A percentile compares a stretch with the other conserved stretches of the same genome.
These are phyloP conservation scores for Rutstroemia sp. DNA, from an alignment of 2,329 filamentous ascomycete genomes.

Conservation along the genomic window DNA sequence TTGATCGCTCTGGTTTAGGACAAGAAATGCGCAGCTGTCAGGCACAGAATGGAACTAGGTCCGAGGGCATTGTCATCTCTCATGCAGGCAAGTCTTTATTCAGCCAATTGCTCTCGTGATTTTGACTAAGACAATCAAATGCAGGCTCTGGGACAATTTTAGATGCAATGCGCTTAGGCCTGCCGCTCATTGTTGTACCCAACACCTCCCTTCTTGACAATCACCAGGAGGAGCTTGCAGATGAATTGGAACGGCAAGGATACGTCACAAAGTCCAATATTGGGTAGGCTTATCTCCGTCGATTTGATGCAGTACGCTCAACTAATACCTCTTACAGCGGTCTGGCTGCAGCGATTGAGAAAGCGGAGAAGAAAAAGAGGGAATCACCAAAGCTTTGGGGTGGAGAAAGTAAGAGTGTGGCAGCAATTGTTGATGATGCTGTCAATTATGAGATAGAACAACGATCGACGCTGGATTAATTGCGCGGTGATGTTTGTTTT, in stretches of 20 bases:
- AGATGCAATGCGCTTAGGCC: slow-evolving; percentile 65
- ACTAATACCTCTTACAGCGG: slow-evolving; percentile 11
- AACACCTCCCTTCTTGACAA: slow-evolving; percentile 79
- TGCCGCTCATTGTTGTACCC: slow-evolving; percentile 82
- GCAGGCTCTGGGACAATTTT: slow-evolving; percentile 84
- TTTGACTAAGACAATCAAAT: neutral
- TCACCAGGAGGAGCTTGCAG: slow-evolving; percentile 82
- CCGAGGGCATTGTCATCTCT: slow-evolving; percentile 70
- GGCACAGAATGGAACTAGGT: slow-evolving; percentile 30
- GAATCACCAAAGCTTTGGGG: slow-evolving; percentile 14
- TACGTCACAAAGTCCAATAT: slow-evolving; percentile 52
- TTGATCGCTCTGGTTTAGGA: slow-evolving; percentile 52
- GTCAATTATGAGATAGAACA: slow-evolving; percentile 23
- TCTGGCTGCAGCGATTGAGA: slow-evolving; percentile 17
- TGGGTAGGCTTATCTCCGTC: slow-evolving; percentile 14
- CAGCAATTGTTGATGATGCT: slow-evolving; percentile 18
- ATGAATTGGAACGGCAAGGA: slow-evolving; percentile 63
- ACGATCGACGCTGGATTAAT: neutral
- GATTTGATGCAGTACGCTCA: neutral
- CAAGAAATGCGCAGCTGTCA: slow-evolving; percentile 39
- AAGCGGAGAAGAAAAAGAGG: slow-evolving; percentile 12
- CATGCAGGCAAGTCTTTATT: slow-evolving; percentile 64
- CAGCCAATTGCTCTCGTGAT: neutral
- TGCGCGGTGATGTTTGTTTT: neutral
- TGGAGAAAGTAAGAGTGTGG: slow-evolving; percentile 15